phyloP scores from a whole-genome alignment of 352 stramenopile species.

The Phytophthora chlamydospora region DNA sequence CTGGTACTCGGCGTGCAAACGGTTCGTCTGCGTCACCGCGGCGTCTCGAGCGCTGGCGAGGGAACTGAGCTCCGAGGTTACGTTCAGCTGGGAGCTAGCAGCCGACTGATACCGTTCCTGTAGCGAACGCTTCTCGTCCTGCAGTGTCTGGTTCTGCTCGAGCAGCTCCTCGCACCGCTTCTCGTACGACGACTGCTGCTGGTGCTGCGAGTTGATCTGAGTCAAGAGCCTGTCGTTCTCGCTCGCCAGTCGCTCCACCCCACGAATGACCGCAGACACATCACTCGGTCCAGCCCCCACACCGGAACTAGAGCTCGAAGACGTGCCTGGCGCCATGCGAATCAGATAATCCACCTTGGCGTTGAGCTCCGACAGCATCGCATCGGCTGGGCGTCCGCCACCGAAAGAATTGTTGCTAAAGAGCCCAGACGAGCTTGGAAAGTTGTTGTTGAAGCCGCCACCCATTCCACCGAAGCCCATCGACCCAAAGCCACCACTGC shows the following conservation, averaged over 20 bases:
- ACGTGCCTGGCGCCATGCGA: constrained; percentile 50
- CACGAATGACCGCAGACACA: constrained; percentile 65
- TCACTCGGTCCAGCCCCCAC: constrained; percentile 50
- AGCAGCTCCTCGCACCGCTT: constrained; percentile 73
- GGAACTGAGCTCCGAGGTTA: constrained; percentile 56
- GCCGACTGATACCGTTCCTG: constrained; percentile 72
- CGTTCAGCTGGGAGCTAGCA: constrained; percentile 59
- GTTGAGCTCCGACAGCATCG: constrained; percentile 64
- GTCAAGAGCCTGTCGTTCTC: constrained; percentile 80
- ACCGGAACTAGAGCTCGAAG: constrained; percentile 19
- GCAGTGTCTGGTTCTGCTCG: constrained; percentile 60
- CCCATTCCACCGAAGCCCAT: constrained; percentile 31
- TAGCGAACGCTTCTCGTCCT: constrained; percentile 66
- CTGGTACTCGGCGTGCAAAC: constrained; percentile 78
- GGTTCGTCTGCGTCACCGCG: constrained; percentile 75
- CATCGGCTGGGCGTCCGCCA: constrained; percentile 50
- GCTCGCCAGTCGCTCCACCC: constrained; percentile 69
- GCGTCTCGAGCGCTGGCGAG: constrained; percentile 67
- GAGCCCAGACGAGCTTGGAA: constrained; percentile 31
- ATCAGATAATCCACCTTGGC: constrained; percentile 85
- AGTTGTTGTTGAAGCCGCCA: constrained; percentile 30
- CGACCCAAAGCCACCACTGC: constrained; percentile 26
- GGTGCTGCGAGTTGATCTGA: constrained; percentile 82
- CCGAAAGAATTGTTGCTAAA: constrained; percentile 38
- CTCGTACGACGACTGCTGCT: constrained; percentile 75